phyloP scores from a whole-genome alignment of 306 rosid genomes.

The Begonia loranthoides region DNA sequence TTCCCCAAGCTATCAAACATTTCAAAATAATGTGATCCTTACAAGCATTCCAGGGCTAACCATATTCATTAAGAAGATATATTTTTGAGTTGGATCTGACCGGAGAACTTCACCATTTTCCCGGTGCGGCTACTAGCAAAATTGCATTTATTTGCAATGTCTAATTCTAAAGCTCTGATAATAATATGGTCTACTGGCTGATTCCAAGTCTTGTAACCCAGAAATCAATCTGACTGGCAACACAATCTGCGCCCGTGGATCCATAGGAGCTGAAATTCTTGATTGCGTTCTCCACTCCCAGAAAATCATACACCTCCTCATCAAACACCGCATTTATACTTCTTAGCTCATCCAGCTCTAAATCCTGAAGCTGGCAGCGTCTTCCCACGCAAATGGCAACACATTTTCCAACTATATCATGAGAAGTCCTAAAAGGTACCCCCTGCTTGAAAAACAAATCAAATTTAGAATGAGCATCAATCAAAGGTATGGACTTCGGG shows the following conservation, averaged over 20 bases:
- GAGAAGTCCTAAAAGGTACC: conserved; percentile 88
- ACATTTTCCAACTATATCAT: conserved; percentile 72
- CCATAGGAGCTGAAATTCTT: conserved; percentile 81
- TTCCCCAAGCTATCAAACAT: too few species aligned
- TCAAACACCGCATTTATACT: conserved; percentile 48
- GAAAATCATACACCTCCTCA: conserved; percentile 65
- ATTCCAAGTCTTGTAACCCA: conserved; percentile 58
- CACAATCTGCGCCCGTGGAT: conserved; percentile 81
- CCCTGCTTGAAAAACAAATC: conserved; percentile 35
- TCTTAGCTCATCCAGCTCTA: conserved; percentile 61
- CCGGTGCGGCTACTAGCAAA: too few species aligned
- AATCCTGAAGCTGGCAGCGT: conserved; percentile 54
- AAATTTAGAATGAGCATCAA: conserved; percentile 2
- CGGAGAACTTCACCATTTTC: too few species aligned
- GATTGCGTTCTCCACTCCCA: conserved; percentile 75
- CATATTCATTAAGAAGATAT: too few species aligned
- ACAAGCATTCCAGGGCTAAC: too few species aligned
- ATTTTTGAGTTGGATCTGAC: too few species aligned
- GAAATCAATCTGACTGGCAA: conserved; percentile 47
- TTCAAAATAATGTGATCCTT: too few species aligned
- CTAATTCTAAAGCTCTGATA: too few species aligned
- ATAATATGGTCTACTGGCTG: conserved; percentile 1
- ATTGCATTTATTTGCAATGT: too few species aligned
- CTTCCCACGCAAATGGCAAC: conserved; percentile 65
- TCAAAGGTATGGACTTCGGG: not conserved